These are phyloP conservation scores for Naematelia aurantialba DNA, from an alignment of 768 basidiomycete species.

Conservation along the genomic window DNA sequence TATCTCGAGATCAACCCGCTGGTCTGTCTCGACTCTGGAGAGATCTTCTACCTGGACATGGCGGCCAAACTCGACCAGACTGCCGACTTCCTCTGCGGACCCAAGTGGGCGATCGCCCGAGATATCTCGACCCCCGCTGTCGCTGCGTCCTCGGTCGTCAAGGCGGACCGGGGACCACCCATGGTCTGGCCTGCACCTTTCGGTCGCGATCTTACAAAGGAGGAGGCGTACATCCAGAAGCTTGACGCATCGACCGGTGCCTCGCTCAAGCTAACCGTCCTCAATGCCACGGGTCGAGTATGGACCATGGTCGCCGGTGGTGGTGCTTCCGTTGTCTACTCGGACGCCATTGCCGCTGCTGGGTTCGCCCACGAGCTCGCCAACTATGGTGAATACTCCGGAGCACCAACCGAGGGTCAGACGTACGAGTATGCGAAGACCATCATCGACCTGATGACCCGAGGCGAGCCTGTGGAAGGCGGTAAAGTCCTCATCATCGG, in stretches of 20 bases:
- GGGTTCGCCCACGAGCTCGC: constrained; percentile 96
- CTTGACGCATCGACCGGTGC: constrained; percentile 95
- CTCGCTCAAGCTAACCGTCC: constrained; percentile 93
- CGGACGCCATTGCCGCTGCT: constrained; percentile 79
- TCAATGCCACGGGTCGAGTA: constrained; percentile 89
- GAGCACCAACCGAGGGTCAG: constrained; percentile 95
- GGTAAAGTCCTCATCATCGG: constrained; percentile 99
- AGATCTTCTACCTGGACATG: constrained; percentile 97
- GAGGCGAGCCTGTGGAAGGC: constrained; percentile 69
- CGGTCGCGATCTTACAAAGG: constrained; percentile 95
- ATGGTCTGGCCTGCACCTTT: constrained; percentile 86
- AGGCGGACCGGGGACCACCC: constrained; percentile 88
- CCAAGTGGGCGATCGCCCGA: constrained; percentile 97
- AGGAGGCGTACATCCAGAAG: constrained; percentile 99
- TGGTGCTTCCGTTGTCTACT: constrained; percentile 51
- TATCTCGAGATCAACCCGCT: constrained; percentile 99
- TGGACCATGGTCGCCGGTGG: constrained; percentile 99
- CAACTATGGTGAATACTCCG: constrained; percentile 99
- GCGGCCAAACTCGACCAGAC: constrained; percentile 99
- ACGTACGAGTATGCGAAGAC: constrained; percentile 99
- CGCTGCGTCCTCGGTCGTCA: constrained; percentile 57
- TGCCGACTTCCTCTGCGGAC: constrained; percentile 94
- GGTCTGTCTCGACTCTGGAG: constrained; percentile 81
- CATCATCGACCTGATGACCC: constrained; percentile 92
- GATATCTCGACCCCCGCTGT: constrained; percentile 72